These are phyloP conservation scores for Paramyrothecium roridum DNA, from an alignment of 2,329 filamentous ascomycete species.

Conservation along the genomic window DNA sequence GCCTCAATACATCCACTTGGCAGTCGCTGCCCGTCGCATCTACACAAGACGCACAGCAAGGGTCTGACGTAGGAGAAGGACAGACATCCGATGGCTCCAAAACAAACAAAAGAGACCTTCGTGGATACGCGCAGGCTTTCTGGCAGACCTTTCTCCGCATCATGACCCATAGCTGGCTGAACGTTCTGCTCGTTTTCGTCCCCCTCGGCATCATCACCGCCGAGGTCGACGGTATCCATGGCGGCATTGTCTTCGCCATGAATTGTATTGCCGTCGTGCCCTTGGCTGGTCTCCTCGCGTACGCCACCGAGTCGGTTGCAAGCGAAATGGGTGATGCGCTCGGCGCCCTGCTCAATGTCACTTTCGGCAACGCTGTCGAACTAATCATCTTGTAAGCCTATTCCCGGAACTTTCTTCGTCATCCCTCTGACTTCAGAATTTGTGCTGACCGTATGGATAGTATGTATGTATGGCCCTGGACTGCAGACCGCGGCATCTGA, in stretches of 20 bases:
- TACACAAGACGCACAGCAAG: slow-evolving; percentile 50
- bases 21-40: slow-evolving; percentile 35
- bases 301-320: slow-evolving; percentile 74
- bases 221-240: slow-evolving; percentile 46
- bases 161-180: slow-evolving; percentile 74
- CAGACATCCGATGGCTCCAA: slow-evolving; percentile 15
- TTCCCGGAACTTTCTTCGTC: background rate
- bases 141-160: slow-evolving; percentile 27
- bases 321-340: slow-evolving; percentile 69
- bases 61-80: slow-evolving; percentile 47
- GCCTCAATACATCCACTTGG: slow-evolving; percentile 19
- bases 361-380: slow-evolving; percentile 77
- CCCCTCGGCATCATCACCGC: slow-evolving; percentile 71
- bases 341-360: slow-evolving; percentile 71
- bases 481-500: background rate
- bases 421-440: background rate
- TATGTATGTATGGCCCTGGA: slow-evolving; percentile 45
- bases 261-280: slow-evolving; percentile 76
- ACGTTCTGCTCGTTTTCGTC: slow-evolving; percentile 73
- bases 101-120: background rate
- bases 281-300: slow-evolving; percentile 67
- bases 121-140: background rate
- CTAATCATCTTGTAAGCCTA: slow-evolving; percentile 67
- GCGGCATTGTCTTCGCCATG: slow-evolving; percentile 67
- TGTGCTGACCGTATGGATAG: slow-evolving; percentile 25